Evolutionary conservation across 805 yeast genomes (phyloP), one percentile per base, ranked within the genome.

Genomic region (Lachancea meyersii): DNA sequence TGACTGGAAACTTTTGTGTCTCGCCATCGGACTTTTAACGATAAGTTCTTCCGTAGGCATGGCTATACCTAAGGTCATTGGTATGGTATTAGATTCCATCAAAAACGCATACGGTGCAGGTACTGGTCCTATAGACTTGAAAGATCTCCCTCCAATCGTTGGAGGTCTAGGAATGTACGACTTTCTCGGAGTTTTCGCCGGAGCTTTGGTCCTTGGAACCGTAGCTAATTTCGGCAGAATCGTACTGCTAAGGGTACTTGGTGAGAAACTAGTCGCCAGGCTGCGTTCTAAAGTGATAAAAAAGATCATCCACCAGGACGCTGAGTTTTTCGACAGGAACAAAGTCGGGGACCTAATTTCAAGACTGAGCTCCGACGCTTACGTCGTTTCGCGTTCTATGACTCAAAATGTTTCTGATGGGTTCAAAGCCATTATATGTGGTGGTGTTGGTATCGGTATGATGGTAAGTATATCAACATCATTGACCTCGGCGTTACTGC

Each of bases 401-500:
- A 86, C 97, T 18, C 95, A 86, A 53, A 91, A 91, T 59, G 73
- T 91, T 22, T 83, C 94, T 45, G 97, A 91, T 61, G 98, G 98
- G 5, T 73, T 84, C 43, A 73, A 96, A 49, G 80, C 96, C 1
- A 61, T 80, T 0, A 80, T 91, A 31, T 77, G 86, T 50, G 96
- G 96, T 1, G 69, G 76, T 24, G 93, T 86, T 26, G 96, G 97
- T 17, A 68, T 88, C 26, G 78, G 85, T 2, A 86, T 89, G 88
- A 93, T 91, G 98, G 70, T 86, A 44, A 77, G 79, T 47, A 89
- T 91, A 27, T 83, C 94, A 18, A 72, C 85, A 53, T 80, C 86
- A 53, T 71, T 91, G 47, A 86, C 97, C 0, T 78, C 82, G 5
- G 78, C 86, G 43, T 82, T 93, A 73, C 71, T 85, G 49, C 57